Evolutionary conservation across 2,329 filamentous ascomycete genomes (phyloP).

Genomic region (Ceratocystis destructans): DNA sequence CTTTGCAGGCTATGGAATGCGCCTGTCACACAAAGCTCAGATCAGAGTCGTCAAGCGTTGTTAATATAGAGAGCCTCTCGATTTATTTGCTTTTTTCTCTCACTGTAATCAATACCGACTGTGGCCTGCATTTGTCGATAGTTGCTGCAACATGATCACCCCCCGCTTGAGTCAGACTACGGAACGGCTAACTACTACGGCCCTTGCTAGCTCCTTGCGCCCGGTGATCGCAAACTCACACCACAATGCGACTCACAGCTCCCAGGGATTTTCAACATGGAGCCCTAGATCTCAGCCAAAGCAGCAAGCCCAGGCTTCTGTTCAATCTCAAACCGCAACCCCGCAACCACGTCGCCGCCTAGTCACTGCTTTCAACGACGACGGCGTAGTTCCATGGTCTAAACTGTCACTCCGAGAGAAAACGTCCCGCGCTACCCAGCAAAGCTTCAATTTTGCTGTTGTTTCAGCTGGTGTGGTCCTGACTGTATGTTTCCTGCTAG

Average conservation of each 20-base stretch:
- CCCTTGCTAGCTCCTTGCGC: conserved; percentile 28
- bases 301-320: background rate
- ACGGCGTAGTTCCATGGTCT: conserved; percentile 67
- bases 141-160: background rate
- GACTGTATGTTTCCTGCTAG: conserved; percentile 42
- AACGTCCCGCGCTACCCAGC: conserved; percentile 70
- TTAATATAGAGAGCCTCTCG: background rate
- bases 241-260: conserved; percentile 46
- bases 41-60: background rate
- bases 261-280: conserved; percentile 25
- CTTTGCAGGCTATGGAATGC: background rate
- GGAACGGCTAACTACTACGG: conserved; percentile 12
- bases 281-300: conserved; percentile 15
- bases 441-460: conserved; percentile 75
- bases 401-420: conserved; percentile 67
- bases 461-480: conserved; percentile 60
- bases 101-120: background rate
- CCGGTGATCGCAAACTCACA: conserved; percentile 27
- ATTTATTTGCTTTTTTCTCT: background rate
- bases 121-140: background rate
- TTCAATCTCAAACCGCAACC: conserved; percentile 17
- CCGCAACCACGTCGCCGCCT: conserved; percentile 45
- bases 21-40: background rate
- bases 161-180: background rate
- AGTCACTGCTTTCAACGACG: conserved; percentile 76